These are phyloP conservation scores for Sequoia sempervirens DNA, from an alignment of 75 land plant genomes.

Conservation along the genomic window DNA sequence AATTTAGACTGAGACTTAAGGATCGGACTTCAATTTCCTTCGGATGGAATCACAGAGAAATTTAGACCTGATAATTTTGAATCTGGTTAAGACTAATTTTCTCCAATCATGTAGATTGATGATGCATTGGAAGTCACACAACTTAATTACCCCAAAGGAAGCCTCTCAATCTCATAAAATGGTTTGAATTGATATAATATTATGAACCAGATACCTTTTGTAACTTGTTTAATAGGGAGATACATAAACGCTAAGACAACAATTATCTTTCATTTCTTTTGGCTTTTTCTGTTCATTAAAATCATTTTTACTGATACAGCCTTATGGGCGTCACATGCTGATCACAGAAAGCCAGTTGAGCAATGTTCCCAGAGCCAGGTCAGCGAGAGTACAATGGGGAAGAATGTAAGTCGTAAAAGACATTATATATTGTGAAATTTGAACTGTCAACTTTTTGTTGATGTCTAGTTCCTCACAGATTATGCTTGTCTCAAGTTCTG, in stretches of 20 bases:
- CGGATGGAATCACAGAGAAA: background rate
- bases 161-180: background rate
- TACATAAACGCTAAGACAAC: background rate
- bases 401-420: background rate
- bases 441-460: background rate
- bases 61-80: background rate
- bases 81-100: background rate
- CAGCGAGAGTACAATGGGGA: background rate
- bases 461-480: background rate
- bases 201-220: background rate
- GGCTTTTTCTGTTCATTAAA: background rate
- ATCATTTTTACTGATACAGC: background rate
- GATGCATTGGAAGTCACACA: background rate
- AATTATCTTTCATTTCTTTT: background rate
- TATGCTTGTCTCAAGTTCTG: slow-evolving; percentile 3
- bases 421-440: background rate
- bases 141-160: background rate
- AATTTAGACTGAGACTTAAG: background rate
- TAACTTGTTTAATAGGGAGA: background rate
- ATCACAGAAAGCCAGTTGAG: background rate
- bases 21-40: background rate
- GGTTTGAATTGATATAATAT: background rate
- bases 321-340: background rate
- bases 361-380: background rate
- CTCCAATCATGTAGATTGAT: background rate